Base-by-base conservation (phyloP, 176 grass and related monocot species). In the Poa annua region DNA sequence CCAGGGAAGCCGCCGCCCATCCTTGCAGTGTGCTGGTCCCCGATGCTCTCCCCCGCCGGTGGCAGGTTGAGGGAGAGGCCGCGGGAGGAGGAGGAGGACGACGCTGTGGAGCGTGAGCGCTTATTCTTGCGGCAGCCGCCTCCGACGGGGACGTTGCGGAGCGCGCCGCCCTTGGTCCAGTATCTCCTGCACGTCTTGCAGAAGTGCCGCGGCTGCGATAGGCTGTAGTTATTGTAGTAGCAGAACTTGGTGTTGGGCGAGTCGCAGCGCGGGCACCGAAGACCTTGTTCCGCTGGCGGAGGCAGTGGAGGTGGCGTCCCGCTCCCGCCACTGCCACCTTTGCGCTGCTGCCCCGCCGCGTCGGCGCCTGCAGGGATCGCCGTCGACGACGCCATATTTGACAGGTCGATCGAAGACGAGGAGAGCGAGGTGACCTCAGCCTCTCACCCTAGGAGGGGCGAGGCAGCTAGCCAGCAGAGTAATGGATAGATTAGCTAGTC, bases 211-310 rank as follows among this genome's bases (percentile, higher is more conserved):
- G 96, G 96, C 85, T 99, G 96, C 47, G 89, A 87, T 8, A 99
- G 89, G 87, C 88, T 90, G 89, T 99, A 99, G 85, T 99, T 99
- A 83, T 99, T 99, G 80, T 99, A 99, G 89, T 99, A 99, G 89
- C 96, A 99, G 82, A 99, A 99, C 55, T 99, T 99, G 83, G 96
- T 99, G 83, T 99, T 96, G 53, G 89, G 89, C 7, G 96, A 99
- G 89, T 96, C 89, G 77, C 96, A 99, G 47, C 96, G 92, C 4
- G 93, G 96, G 93, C 96, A 99, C 72, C 92, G 71, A 15, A 91
- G 75, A 10, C 76, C 88, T 65, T 90, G 88, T 66, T 95, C 96
- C 0, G 81, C 77, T 39, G 86, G 83, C n/a, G 77, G 90, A 49
- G 83, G 78, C 5, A 73, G 85, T 0, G 24, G 59, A 19, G 49